Percentiles rank a stretch among this genome's conserved stretches.
Evolutionary conservation across 129 eudicot species (phyloP).

Genomic region (Gnaphalium uliginosum): DNA sequence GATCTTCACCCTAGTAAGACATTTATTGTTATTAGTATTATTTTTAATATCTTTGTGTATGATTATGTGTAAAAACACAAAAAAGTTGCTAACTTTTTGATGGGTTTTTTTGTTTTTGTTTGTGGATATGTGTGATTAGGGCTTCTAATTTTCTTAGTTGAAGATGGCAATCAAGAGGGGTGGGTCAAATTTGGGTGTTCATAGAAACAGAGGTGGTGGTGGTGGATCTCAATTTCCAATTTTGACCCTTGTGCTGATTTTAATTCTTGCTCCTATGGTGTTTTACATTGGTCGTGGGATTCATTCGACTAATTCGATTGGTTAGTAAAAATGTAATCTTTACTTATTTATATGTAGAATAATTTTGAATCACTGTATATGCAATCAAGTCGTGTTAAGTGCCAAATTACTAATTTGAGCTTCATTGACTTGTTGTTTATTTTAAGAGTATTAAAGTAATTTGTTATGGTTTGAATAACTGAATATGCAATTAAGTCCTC

Average conservation of each 20-base stretch:
- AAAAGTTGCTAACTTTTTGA: constrained; percentile 13
- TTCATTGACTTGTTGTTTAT: not conserved
- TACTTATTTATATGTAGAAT: not conserved
- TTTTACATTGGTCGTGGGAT: constrained; percentile 56
- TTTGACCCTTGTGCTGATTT: constrained; percentile 39
- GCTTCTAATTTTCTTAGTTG: not conserved
- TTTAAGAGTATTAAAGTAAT: not conserved
- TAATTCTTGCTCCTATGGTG: constrained; percentile 47
- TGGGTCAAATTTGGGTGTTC: constrained; percentile 35
- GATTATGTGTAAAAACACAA: constrained; percentile 9
- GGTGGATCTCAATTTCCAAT: constrained; percentile 53
- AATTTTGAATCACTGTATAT: no score
- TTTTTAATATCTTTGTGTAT: constrained; percentile 8
- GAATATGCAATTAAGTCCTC: not conserved
- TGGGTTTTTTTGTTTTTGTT: not conserved
- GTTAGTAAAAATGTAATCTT: constrained; percentile 30
- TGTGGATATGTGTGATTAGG: constrained; percentile 9
- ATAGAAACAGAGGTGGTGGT: constrained; percentile 47
- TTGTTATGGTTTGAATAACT: not conserved
- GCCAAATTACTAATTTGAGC: constrained; percentile 6
- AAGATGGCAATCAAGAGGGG: constrained; percentile 45
- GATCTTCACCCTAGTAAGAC: constrained; percentile 16
- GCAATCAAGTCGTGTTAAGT: constrained; percentile 12
- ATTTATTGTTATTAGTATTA: not conserved
- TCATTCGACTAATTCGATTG: constrained; percentile 37